Evolutionary conservation across 306 rosid genomes (phyloP).

Genomic region (Cucumis sativus): DNA sequence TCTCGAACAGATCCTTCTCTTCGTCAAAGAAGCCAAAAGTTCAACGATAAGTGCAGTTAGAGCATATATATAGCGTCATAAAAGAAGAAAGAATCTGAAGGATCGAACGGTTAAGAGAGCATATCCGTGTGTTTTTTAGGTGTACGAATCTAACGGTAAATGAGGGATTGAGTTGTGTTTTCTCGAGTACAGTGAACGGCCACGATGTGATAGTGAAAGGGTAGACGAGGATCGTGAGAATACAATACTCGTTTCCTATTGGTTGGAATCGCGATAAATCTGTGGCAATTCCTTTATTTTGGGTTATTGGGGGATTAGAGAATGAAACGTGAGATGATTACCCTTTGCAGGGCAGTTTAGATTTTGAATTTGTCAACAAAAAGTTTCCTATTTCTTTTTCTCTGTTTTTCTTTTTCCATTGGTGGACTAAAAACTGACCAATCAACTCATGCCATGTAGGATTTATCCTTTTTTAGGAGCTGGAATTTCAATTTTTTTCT

Average conservation of each 20-base stretch:
- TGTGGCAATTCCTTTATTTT: neutral
- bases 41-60: neutral
- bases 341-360: neutral
- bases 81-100: neutral
- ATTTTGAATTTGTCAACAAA: neutral
- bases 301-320: neutral
- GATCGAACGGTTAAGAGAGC: constrained; percentile 7
- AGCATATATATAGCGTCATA: neutral
- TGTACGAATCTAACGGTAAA: constrained; percentile 8
- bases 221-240: neutral
- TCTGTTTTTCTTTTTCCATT: neutral
- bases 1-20: neutral
- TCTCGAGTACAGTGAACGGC: neutral
- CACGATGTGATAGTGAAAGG: neutral
- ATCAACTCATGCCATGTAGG: neutral
- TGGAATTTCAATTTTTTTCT: neutral
- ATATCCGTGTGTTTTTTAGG: constrained; percentile 10
- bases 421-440: neutral
- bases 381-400: neutral
- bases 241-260: neutral
- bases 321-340: neutral
- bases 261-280: neutral
- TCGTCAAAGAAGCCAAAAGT: neutral
- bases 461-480: neutral
- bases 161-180: constrained; percentile 8